Conservation (phyloP, 352 stramenopile species). For the Phytophthora pistaciae region DNA sequence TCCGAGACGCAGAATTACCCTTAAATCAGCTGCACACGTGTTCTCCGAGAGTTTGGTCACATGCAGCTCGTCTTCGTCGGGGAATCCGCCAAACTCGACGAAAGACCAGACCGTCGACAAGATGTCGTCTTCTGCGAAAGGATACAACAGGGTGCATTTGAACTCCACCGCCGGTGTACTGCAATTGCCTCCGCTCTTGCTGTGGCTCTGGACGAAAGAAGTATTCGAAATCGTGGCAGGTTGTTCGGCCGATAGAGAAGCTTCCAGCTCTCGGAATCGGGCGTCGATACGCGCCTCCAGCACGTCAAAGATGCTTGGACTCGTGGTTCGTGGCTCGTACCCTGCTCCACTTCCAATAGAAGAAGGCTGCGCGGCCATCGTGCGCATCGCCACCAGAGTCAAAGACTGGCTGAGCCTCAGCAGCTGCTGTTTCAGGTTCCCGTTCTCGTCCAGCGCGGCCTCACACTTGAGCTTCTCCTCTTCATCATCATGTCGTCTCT, state of each 20-base stretch:
- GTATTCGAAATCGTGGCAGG: too few species aligned
- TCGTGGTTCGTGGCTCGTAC: not conserved
- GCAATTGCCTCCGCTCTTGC: not conserved
- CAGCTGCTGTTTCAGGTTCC: slow-evolving; percentile 2
- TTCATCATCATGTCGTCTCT: not conserved
- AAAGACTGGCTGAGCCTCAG: not conserved
- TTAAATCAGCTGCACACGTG: not conserved
- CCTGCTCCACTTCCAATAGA: not conserved
- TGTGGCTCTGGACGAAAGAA: too few species aligned
- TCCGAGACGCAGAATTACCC: not conserved
- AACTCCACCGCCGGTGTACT: not conserved
- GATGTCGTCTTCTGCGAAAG: not conserved
- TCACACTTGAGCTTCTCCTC: slow-evolving; percentile 1
- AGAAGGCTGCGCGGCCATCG: not conserved
- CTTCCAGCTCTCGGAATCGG: too few species aligned
- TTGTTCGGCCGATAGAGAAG: too few species aligned
- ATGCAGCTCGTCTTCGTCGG: not conserved
- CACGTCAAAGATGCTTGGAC: not conserved
- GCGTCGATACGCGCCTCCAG: too few species aligned
- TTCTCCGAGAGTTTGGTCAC: not conserved
- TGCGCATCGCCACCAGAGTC: not conserved
- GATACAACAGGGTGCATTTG: not conserved
- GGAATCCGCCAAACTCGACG: not conserved
- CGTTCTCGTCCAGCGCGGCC: slow-evolving; percentile 11
- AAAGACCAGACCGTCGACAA: not conserved